Evolutionary conservation across 805 yeast species (phyloP), one percentile per base, ranked within the genome.

Genomic region (Candida methanosorbosa): DNA sequence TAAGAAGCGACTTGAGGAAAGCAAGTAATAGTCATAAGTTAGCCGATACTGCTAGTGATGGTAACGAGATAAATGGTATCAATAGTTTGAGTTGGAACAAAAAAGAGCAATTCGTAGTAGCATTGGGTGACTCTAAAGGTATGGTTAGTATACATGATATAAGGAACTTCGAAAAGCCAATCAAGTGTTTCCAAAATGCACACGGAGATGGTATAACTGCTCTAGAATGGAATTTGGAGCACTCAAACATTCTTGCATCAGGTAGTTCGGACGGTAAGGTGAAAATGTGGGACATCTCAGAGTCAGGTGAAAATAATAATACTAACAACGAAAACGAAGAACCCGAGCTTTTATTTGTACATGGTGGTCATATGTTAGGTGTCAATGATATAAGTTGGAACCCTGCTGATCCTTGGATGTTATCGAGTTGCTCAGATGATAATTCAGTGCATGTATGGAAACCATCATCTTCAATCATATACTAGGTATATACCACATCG

Each of bases 351-450:
- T 30, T 75, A 7, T 87, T 88, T 50, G 65, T 68, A 3, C 97
- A 88, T 56, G 80, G 78, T 4, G 97, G 97, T 0, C 97, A 88
- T 54, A 70, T 80, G 71, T 63, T 81, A n/a, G 87, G 90, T 4
- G 84, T 88, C 3, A 82, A 81, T 43, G 97, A 87, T 46, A 58
- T 86, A 20, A 69, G 75, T 23, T 88, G 97, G 97, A 81, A 83
- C 37, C 71, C 75, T 0, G 76, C 76, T 38, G 82, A 75, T 37
- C 72, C 75, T 4, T 72, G 80, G 72, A 66, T 80, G 69, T 42
- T 86, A 25, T 78, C 85, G 4, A 77, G 86, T 48, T 90, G 82
- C 5, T 75, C 85, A 0, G 86, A 81, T 47, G 96, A 88, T 50
- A 88, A 88, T 51, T 73, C 88, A 1, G 59, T 87, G n/a, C 96